phyloP scores from a whole-genome alignment of 2,329 filamentous ascomycete genomes.

The Leptographium radiaticola region DNA sequence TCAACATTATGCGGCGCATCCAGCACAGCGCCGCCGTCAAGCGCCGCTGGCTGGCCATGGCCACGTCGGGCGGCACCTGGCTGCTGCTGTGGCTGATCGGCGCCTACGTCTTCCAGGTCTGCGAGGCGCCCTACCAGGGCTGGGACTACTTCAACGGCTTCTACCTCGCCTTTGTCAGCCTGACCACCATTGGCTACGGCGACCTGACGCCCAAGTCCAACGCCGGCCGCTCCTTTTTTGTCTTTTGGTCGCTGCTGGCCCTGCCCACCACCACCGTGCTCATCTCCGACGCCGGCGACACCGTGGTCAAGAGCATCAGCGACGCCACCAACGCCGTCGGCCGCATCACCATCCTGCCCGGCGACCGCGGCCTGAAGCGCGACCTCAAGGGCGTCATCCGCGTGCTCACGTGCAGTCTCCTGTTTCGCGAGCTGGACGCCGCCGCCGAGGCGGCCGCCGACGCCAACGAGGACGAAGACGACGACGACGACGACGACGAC shows the following conservation, averaged over 20 bases:
- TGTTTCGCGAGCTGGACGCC: conserved; percentile 11
- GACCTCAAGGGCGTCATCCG: conserved; percentile 31
- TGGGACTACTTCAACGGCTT: conserved; percentile 71
- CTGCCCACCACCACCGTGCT: conserved; percentile 82
- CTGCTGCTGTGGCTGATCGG: conserved; percentile 68
- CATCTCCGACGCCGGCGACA: conserved; percentile 73
- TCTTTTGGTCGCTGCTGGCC: conserved; percentile 82
- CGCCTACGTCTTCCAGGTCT: conserved; percentile 55
- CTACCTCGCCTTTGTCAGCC: conserved; percentile 75
- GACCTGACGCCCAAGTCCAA: conserved; percentile 67
- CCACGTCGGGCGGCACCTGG: conserved; percentile 55
- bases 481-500: conserved; percentile 15
- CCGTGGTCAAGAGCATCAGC: conserved; percentile 52
- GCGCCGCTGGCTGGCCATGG: conserved; percentile 62
- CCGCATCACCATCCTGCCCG: conserved; percentile 47
- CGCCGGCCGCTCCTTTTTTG: conserved; percentile 71
- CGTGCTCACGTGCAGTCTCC: conserved; percentile 31
- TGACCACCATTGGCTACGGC: conserved; percentile 81
- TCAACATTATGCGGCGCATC: conserved; percentile 69
- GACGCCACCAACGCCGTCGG: conserved; percentile 43
- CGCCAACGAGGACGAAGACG: conserved; percentile 15
- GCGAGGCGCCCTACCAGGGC: conserved; percentile 37
- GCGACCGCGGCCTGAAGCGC: conserved; percentile 34
- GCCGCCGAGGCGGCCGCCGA: not conserved
- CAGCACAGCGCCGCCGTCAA: conserved; percentile 51